Base-by-base conservation (phyloP, 805 yeast species). In the Monosporozyma solicola region DNA sequence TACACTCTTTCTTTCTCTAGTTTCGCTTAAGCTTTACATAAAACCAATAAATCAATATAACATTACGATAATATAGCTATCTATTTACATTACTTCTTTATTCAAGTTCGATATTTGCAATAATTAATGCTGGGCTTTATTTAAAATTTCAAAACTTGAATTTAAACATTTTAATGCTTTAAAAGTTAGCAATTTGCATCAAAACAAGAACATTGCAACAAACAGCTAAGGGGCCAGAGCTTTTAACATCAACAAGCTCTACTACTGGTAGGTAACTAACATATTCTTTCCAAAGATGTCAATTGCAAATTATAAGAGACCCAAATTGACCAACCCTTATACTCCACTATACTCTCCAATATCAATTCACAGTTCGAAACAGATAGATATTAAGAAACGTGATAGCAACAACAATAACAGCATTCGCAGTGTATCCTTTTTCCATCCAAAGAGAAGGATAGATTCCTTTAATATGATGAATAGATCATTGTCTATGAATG, bases 391-490 rank as follows among this genome's bases (percentile, higher is more conserved):
- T 24, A 27, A 47, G 35, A 20, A 47, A 15, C 9, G 32, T 25
- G 25, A 15, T 11, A 22, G 3, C 29, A 20, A 9, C 10, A n/a
- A n/a, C 6, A 41, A 20, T 41, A 41, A 47, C n/a, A 43, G 44
- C 27, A 20, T 11, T 11, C 33, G 35, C 10, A 53, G 54, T 20
- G 56, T 58, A 16, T 57, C 61, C 2, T 56, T 61, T 29, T 61
- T 61, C 53, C 55, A 54, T 48, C 54, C 61, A 25, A 57, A 55
- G 48, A 61, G 67, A 54, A 54, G 54, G 11, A 52, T 58, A 55
- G 56, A 56, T 48, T 44, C 52, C 3, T 43, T n/a, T 2, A 29
- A 43, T 9, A 24, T 43, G 5, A 43, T 43, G 31, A 43, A 43
- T 43, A 43, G 46, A 43, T 43, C 46, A 15, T 4, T 43, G 16